A percentile compares a stretch with the other conserved stretches of the same genome.
phyloP scores from a whole-genome alignment of 345 rosid genomes.

The Microthlaspi erraticum region DNA sequence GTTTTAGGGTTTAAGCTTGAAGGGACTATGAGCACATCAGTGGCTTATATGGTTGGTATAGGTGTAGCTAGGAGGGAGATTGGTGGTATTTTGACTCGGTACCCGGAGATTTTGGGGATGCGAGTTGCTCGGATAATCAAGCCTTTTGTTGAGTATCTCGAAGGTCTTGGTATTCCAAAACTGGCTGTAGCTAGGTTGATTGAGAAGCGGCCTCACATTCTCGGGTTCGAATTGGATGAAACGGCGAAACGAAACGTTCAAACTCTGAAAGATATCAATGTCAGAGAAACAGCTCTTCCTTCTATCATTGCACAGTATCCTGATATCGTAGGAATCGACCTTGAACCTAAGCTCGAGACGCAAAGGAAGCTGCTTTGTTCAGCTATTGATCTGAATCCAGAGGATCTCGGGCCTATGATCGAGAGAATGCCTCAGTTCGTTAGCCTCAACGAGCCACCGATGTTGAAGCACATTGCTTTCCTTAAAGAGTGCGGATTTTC shows the following conservation, averaged over 20 bases:
- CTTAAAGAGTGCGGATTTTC: conserved; percentile 73
- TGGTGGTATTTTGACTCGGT: conserved; percentile 76
- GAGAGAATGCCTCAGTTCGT: conserved; percentile 94
- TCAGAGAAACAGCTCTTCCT: conserved; percentile 64
- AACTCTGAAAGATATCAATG: conserved; percentile 60
- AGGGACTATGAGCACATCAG: conserved; percentile 97
- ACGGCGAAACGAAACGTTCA: conserved; percentile 70
- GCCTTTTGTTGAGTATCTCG: conserved; percentile 88
- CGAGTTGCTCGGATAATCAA: conserved; percentile 84
- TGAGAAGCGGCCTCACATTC: conserved; percentile 79
- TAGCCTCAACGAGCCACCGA: conserved; percentile 59
- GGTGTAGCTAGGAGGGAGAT: conserved; percentile 90
- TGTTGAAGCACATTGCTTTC: conserved; percentile 71
- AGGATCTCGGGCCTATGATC: conserved; percentile 65
- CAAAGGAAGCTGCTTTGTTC: conserved; percentile 65
- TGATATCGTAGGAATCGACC: conserved; percentile 76
- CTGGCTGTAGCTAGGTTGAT: conserved; percentile 89
- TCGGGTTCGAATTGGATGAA: conserved; percentile 73
- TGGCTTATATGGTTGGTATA: conserved; percentile 86
- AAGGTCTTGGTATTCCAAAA: conserved; percentile 72
- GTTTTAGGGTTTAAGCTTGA: conserved; percentile 92
- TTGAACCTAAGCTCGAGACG: conserved; percentile 63
- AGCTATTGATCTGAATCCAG: conserved; percentile 53
- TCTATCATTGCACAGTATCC: conserved; percentile 88
- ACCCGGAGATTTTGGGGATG: conserved; percentile 90